Base-by-base conservation (phyloP, 495 filamentous ascomycete species). In the Podospora tetraspora region DNA sequence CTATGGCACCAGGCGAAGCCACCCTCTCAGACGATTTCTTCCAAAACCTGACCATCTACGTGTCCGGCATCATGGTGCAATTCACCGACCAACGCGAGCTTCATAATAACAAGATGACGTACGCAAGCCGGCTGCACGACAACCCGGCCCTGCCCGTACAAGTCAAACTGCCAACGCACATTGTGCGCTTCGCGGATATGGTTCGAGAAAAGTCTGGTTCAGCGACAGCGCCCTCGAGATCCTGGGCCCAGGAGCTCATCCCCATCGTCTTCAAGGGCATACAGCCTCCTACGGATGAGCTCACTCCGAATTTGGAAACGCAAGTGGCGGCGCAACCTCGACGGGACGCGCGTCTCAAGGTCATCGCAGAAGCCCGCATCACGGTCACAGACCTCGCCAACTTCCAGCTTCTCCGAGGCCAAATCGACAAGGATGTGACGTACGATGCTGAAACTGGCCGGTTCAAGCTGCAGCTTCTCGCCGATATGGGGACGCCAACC, bases 391-490 rank as follows among this genome's bases (percentile, higher is more conserved):
- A 75, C 64, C 77, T 74, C 23, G 60, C 77, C 19, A 79, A 80
- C 57, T 80, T 87, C 62, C 76, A 75, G 21, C 77, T 81, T 9
- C 81, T 89, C 25, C 78, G 81, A 30, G 80, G 81, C 10, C 81
- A 77, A 32, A 78, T 86, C 24, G 88, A 89, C 68, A 78, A 79
- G 7, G 84, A 90, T 68, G 82, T 91, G 58, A 79, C 80, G 8
- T 90, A 90, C 74, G 82, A 88, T 67, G 76, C 81, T 13, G 70
- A 72, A 3, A 77, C 79, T 1, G 90, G 89, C 3, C 80, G 81
- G 21, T 90, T 93, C 70, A 82, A 82, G 13, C 79, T 92, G 34
- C 80, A 82, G 9, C 72, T 93, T 19, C 79, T 82, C 9, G 83
- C 84, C 11, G 76, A 81, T 13, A 82, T 91, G 62, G 89, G 89